Base-by-base conservation (phyloP, 352 stramenopile genomes). In the Pythium periplocum region DNA sequence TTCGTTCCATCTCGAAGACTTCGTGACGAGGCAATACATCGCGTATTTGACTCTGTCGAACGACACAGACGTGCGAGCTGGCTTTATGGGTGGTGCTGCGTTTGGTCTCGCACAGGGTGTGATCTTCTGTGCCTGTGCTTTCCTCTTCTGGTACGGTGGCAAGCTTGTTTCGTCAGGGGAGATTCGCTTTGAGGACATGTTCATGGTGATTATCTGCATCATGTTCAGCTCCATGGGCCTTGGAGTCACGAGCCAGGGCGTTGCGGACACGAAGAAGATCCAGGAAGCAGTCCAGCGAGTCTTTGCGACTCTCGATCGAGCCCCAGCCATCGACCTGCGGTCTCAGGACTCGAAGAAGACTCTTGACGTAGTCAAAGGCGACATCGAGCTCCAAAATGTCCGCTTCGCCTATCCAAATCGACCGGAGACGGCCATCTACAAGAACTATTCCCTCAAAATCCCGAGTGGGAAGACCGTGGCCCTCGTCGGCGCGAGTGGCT, bases 401-500 rank as follows among this genome's bases (percentile, higher is more conserved):
- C 54, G 47, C 5, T 98, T 98, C 63, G 66, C 77, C 2, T 98
- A 98, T 64, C 90, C 93, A 6, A 85, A 86, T 1, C 62, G 91
- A 34, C 78, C 78, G 1, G 75, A 91, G 6, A 62, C 74, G 9
- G 49, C 44, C 2, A 78, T 98, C 44, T 88, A 98, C 50, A 75
- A 78, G 31, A 63, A 67, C 40, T 77, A 98, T 47, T 78, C 69
- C 51, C 59, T 98, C 6, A 68, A 64, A 4, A 72, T 87, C 61
- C 44, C 52, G 7, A 73, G 73, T 26, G 86, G 90, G 4, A 69
- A 72, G 7, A 90, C 85, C 3, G 69, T 97, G 40, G 93, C 92
- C 9, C 60, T 98, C 6, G 87, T 97, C 33, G 93, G 93, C 2
- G 59, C 73, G 26, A 87, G 62, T 54, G 89, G 89, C 35, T 90